Percentiles rank a stretch among this genome's conserved stretches.
Evolutionary conservation across 192 early-diverging fungal genomes (phyloP).

Genomic region (Mortierella claussenii): DNA sequence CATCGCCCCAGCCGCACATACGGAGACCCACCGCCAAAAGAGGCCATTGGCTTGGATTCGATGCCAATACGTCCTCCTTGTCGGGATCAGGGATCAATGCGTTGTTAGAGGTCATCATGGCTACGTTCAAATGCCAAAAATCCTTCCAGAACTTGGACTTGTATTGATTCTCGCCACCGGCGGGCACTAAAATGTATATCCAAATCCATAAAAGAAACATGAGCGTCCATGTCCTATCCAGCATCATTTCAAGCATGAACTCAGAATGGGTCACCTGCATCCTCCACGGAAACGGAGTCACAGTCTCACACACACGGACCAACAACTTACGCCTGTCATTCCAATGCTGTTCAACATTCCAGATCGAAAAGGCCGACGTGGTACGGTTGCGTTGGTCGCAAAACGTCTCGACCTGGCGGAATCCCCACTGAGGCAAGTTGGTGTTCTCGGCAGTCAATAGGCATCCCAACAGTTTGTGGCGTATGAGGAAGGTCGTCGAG

Average conservation of each 20-base stretch:
- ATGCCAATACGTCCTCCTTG: slow-evolving; percentile 87
- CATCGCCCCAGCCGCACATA: slow-evolving; percentile 94
- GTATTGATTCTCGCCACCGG: slow-evolving; percentile 69
- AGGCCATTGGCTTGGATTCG: slow-evolving; percentile 90
- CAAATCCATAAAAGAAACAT: neutral
- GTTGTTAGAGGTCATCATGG: slow-evolving; percentile 98
- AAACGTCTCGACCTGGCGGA: slow-evolving; percentile 90
- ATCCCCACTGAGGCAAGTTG: slow-evolving; percentile 96
- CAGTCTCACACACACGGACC: no score
- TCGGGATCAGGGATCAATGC: slow-evolving; percentile 92
- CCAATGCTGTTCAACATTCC: slow-evolving; percentile 93
- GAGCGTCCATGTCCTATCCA: no score
- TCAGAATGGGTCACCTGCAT: no score
- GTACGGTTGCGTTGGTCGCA: slow-evolving; percentile 78
- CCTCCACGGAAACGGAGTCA: no score
- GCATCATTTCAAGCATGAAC: no score
- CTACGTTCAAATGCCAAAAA: slow-evolving; percentile 90
- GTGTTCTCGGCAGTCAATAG: slow-evolving; percentile 78
- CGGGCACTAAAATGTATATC: slow-evolving; percentile 68
- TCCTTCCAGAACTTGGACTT: slow-evolving; percentile 83
- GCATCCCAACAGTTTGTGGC: slow-evolving; percentile 78
- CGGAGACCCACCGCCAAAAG: slow-evolving; percentile 85
- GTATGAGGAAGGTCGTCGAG: slow-evolving; percentile 83
- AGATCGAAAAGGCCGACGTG: slow-evolving; percentile 76
- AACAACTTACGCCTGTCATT: slow-evolving; percentile 72